Evolutionary conservation across 23 red algal genomes (phyloP), one percentile per base, ranked within the genome.

Genomic region (Gracilaria caudata): DNA sequence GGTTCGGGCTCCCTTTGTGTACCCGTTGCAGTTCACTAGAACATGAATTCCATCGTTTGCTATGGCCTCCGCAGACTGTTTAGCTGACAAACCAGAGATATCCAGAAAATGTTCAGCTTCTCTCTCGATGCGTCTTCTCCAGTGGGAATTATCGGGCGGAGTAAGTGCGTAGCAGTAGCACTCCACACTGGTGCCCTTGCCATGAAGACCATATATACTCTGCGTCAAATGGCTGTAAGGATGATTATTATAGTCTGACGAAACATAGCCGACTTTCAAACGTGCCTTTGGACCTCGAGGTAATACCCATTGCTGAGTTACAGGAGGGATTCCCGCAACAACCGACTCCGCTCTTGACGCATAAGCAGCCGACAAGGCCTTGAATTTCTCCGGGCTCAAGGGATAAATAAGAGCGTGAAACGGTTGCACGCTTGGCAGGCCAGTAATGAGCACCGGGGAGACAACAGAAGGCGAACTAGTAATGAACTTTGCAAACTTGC

Each of bases 381-480:
- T 73, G 59, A 95, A 95, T 33, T 86, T 86, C 24, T 86, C 81
- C 36, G 86, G 80, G 16, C 81, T 81, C 19, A 95, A 41, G 32
- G 93, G 93, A 44, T 95, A 95, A 56, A 95, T 95, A 1, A 95
- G 86, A 40, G 86, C 86, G 66, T 95, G 93, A 35, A 95, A 95
- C 21, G 93, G 93, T 66, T 95, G 93, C 43, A 95, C 93, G 55
- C 81, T 82, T 10, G 93, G 83, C 20, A 95, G 66, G 1, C 84
- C 84, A 60, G 54, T 73, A 4, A 78, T 65, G 10, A 84, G 74
- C 7, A 79, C 89, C 13, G 81, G 79, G 45, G 79, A 51, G 13
- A 92, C 81, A 21, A 84, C 89, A 45, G 89, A 72, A 1, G 79
- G 54, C 7, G 79, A 45, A 64, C 59, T 79, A 11, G 78, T 58